phyloP scores from a whole-genome alignment of 2,329 filamentous ascomycete genomes.

The Aspergillus latus region DNA sequence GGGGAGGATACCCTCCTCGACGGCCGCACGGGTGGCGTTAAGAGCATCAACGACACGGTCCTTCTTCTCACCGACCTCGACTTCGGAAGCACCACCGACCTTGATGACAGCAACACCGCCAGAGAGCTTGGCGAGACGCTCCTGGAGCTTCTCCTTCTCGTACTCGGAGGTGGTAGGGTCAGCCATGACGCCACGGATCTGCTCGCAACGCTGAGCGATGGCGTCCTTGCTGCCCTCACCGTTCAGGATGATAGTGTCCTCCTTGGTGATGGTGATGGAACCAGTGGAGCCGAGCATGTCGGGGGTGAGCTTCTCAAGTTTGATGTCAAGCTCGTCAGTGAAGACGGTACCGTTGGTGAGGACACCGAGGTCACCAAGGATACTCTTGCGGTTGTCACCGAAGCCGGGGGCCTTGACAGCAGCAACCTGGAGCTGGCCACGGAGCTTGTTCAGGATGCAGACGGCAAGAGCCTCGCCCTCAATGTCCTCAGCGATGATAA shows the following conservation, averaged over 20 bases:
- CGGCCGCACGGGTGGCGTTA: constrained; percentile 95
- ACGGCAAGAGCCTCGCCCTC: constrained; percentile 97
- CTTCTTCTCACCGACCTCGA: constrained; percentile 99
- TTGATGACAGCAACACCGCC: constrained; percentile 99
- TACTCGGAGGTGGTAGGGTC: constrained; percentile 96
- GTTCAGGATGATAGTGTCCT: constrained; percentile 98
- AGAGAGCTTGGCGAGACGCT: constrained; percentile 98
- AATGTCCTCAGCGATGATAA: constrained; percentile 99
- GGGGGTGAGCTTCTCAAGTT: constrained; percentile 95
- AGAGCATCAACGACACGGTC: constrained; percentile 98
- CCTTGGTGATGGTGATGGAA: constrained; percentile 99
- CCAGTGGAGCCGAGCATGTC: constrained; percentile 97
- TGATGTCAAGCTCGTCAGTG: constrained; percentile 96
- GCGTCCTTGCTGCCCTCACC: constrained; percentile 92
- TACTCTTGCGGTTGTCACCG: constrained; percentile 99
- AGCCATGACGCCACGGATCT: constrained; percentile 95
- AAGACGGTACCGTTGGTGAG: constrained; percentile 97
- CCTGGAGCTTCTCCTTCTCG: constrained; percentile 99
- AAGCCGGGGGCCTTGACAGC: constrained; percentile 99
- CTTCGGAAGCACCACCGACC: constrained; percentile 95
- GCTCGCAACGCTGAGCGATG: constrained; percentile 94
- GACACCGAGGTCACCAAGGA: constrained; percentile 93
- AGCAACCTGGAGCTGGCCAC: constrained; percentile 96
- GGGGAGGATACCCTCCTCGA: constrained; percentile 98
- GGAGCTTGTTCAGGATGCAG: constrained; percentile 99